A percentile compares a stretch with the other conserved stretches of the same genome.
Conservation (phyloP, 2,329 filamentous ascomycete genomes). For the Aspergillaceae sp. region DNA sequence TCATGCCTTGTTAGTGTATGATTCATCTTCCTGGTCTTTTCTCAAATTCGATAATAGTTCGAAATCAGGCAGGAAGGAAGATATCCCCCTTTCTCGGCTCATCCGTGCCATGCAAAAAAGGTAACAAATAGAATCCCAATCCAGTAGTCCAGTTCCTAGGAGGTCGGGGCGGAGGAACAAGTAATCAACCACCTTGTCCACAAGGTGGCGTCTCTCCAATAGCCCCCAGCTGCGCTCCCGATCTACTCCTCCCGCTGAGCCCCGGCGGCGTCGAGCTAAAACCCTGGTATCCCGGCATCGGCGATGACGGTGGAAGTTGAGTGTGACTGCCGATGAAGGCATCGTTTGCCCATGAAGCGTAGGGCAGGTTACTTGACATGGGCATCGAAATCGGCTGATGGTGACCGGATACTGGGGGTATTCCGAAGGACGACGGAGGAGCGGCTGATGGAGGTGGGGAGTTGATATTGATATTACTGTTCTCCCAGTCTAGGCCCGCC, state of each 20-base stretch:
- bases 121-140: neutral
- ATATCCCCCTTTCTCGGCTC: no score
- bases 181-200: constrained; percentile 39
- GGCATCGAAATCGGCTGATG: neutral
- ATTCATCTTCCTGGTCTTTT: no score
- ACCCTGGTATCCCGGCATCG: constrained; percentile 11
- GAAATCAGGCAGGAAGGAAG: no score
- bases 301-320: constrained; percentile 10
- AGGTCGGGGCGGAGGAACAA: neutral
- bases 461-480: neutral
- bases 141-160: neutral
- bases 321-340: constrained; percentile 27
- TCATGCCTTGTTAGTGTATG: no score
- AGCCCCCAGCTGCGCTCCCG: constrained; percentile 27
- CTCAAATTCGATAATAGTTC: no score
- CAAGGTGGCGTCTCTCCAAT: constrained; percentile 42
- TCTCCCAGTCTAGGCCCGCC: neutral
- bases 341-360: constrained; percentile 28
- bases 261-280: constrained; percentile 4
- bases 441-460: neutral
- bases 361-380: constrained; percentile 17
- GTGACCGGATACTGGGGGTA: no score
- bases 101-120: neutral
- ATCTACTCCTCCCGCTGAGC: constrained; percentile 18
- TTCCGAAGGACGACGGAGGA: neutral